Conservation (phyloP, 2,329 filamentous ascomycete species). For the Sporothrix sp. region DNA sequence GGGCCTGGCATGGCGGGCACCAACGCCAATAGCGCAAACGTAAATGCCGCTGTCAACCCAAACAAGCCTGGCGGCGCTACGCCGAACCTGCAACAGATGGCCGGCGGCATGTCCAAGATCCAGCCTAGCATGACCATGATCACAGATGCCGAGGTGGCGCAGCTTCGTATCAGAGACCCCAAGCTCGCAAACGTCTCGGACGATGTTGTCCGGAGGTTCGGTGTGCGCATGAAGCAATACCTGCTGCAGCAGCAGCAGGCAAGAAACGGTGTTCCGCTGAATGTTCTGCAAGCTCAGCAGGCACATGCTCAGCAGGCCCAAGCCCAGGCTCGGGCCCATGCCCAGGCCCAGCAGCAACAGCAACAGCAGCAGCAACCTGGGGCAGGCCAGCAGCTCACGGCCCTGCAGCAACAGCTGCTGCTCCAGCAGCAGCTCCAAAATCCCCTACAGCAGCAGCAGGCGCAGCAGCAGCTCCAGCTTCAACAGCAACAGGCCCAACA, state of each 20-base stretch:
- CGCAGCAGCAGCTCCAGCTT: constrained; percentile 19
- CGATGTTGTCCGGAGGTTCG: constrained; percentile 10
- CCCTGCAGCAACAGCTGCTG: constrained; percentile 8
- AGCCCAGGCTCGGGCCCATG: no score
- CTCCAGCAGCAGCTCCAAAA: not conserved
- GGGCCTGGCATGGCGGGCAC: not conserved
- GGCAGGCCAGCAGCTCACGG: not conserved
- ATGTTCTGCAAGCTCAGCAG: constrained; percentile 22
- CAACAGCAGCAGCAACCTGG: constrained; percentile 18
- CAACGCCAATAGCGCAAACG: not conserved
- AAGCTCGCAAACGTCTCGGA: constrained; percentile 15
- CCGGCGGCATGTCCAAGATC: constrained; percentile 9
- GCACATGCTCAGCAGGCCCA: not conserved
- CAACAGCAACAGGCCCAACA: constrained; percentile 12
- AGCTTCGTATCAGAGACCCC: constrained; percentile 12
- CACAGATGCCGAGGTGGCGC: constrained; percentile 13
- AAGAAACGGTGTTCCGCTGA: constrained; percentile 6
- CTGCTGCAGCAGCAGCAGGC: constrained; percentile 14
- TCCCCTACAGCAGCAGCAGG: not conserved
- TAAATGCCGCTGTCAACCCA: not conserved
- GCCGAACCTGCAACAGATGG: constrained; percentile 7
- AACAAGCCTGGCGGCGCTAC: not conserved
- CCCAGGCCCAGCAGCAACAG: constrained; percentile 11
- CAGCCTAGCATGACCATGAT: constrained; percentile 12
- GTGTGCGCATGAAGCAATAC: constrained; percentile 12